Percentiles rank a stretch among this genome's conserved stretches.
Evolutionary conservation across 2,329 filamentous ascomycete genomes (phyloP).

Genomic region (Colletotrichum sp.): DNA sequence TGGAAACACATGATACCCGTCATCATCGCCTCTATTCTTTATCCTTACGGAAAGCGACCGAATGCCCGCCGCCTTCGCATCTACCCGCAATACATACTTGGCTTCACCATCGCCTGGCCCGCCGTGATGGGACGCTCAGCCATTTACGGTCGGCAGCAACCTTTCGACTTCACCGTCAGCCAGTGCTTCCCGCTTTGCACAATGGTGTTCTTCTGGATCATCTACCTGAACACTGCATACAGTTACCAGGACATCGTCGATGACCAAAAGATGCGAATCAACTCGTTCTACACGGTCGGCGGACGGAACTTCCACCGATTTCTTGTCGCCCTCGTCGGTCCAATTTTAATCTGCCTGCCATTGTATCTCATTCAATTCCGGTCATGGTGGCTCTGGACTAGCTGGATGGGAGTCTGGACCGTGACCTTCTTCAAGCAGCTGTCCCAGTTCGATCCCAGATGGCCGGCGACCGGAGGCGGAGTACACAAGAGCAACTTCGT

Average conservation of each 20-base stretch:
- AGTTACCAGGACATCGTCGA: constrained; percentile 29
- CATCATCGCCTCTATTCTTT: constrained; percentile 23
- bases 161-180: constrained; percentile 20
- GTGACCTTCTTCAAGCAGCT: constrained; percentile 15
- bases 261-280: constrained; percentile 26
- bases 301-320: constrained; percentile 11
- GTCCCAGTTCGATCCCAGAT: constrained; percentile 22
- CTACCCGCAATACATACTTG: constrained; percentile 28
- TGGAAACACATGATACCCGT: constrained; percentile 25
- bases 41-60: constrained; percentile 27
- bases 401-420: constrained; percentile 16
- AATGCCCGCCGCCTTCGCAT: constrained; percentile 22
- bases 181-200: constrained; percentile 27
- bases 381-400: constrained; percentile 9
- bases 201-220: constrained; percentile 31
- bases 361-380: constrained; percentile 1
- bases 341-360: constrained; percentile 5
- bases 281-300: constrained; percentile 23
- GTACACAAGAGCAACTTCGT: constrained; percentile 27
- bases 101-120: constrained; percentile 27
- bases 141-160: constrained; percentile 21
- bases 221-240: constrained; percentile 28
- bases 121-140: constrained; percentile 26
- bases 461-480: constrained; percentile 23
- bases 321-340: constrained; percentile 6